Evolutionary conservation across 2,329 filamentous ascomycete species (phyloP).

Genomic region (Endoconidiophora polonica): DNA sequence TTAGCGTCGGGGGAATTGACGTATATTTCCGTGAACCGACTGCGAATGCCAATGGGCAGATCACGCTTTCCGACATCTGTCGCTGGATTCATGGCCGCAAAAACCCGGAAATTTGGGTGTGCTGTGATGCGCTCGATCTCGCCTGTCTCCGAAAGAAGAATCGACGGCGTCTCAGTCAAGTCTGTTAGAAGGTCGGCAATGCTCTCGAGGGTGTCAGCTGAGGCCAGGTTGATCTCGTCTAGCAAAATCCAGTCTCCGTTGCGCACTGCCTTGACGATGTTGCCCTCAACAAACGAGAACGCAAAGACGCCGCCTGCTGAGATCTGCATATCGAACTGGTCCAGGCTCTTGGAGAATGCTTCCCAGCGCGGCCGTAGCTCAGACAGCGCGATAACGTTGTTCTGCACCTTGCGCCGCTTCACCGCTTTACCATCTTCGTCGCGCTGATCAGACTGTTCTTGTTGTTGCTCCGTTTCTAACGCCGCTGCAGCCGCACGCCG

Average conservation of each 20-base stretch:
- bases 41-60: constrained; percentile 71
- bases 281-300: constrained; percentile 91
- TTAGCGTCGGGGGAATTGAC: constrained; percentile 81
- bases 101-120: constrained; percentile 86
- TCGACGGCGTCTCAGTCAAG: constrained; percentile 54
- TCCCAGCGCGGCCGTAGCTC: constrained; percentile 57
- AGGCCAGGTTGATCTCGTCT: constrained; percentile 93
- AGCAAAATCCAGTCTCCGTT: constrained; percentile 95
- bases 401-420: constrained; percentile 40
- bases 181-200: constrained; percentile 77
- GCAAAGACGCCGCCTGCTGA: constrained; percentile 47
- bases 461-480: constrained; percentile 19
- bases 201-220: constrained; percentile 84
- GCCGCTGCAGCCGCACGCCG: constrained; percentile 24
- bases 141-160: constrained; percentile 82
- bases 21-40: constrained; percentile 89
- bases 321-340: constrained; percentile 67
- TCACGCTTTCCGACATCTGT: constrained; percentile 96
- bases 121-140: constrained; percentile 80
- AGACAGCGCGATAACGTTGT: constrained; percentile 47
- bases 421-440: constrained; percentile 37
- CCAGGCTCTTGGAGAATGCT: constrained; percentile 55
- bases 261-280: constrained; percentile 84
- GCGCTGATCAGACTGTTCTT: constrained; percentile 20
- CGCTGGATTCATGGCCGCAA: constrained; percentile 97